These are phyloP conservation scores for Aspergillus floridensis DNA, from an alignment of 2,329 filamentous ascomycete genomes.

Conservation along the genomic window DNA sequence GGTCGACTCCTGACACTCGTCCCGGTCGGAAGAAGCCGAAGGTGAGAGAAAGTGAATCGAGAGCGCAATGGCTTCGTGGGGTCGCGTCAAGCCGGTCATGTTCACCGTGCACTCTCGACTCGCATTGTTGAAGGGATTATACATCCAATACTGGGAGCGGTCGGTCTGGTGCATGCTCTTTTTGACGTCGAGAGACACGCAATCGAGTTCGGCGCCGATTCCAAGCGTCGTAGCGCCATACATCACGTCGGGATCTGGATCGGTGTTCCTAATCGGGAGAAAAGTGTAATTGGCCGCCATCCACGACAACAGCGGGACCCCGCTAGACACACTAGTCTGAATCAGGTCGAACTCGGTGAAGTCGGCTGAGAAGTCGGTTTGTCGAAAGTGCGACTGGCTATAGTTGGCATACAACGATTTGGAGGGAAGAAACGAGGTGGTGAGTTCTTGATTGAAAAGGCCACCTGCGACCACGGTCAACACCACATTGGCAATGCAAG, in stretches of 20 bases:
- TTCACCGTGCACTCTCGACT: conserved; percentile 26
- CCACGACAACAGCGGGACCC: conserved; percentile 32
- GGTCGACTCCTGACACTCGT: conserved; percentile 32
- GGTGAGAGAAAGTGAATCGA: conserved; percentile 37
- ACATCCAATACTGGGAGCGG: conserved; percentile 25
- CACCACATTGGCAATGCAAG: conserved; percentile 30
- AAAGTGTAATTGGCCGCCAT: conserved; percentile 33
- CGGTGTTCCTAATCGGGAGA: conserved; percentile 24
- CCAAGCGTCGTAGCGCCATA: conserved; percentile 31
- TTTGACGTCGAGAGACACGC: conserved; percentile 19
- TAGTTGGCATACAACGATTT: conserved; percentile 28
- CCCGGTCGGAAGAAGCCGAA: conserved; percentile 16
- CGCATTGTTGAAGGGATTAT: conserved; percentile 23
- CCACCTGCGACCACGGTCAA: conserved; percentile 34
- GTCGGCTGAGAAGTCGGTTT: conserved; percentile 32
- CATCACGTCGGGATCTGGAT: conserved; percentile 21
- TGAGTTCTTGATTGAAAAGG: conserved; percentile 33
- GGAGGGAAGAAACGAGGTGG: conserved; percentile 25
- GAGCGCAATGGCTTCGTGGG: conserved; percentile 25
- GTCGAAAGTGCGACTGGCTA: conserved; percentile 28
- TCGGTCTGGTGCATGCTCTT: conserved; percentile 16
- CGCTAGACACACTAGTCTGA: conserved; percentile 35
- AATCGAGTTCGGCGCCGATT: conserved; percentile 28
- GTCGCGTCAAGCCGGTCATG: conserved; percentile 25
- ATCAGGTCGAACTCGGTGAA: conserved; percentile 38